These are phyloP conservation scores for Boletus vermiculosoides DNA, from an alignment of 768 basidiomycete species.

Conservation along the genomic window DNA sequence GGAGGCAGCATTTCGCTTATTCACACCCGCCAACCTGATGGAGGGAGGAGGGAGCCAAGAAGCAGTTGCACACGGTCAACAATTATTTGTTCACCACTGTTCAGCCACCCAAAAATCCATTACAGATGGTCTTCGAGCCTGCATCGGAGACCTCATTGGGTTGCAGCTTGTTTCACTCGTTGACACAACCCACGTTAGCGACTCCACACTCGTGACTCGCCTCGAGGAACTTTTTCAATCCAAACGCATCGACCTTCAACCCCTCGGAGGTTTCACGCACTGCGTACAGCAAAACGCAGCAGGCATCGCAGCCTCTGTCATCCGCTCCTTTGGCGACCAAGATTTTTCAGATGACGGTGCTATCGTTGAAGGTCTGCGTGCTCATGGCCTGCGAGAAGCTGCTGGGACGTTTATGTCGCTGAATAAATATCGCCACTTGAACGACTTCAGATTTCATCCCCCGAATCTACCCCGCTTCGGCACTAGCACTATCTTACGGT, in stretches of 20 bases:
- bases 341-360: conserved; percentile 53
- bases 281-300: conserved; percentile 49
- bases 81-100: conserved; percentile 62
- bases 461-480: conserved; percentile 67
- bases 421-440: conserved; percentile 48
- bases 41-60: conserved; percentile 34
- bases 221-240: conserved; percentile 38
- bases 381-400: conserved; percentile 34
- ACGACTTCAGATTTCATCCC: conserved; percentile 51
- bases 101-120: conserved; percentile 49
- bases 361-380: conserved; percentile 47
- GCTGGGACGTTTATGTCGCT: conserved; percentile 49
- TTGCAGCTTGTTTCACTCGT: conserved; percentile 53
- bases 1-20: conserved; percentile 59
- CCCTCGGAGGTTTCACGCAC: conserved; percentile 34
- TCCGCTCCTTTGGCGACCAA: conserved; percentile 67
- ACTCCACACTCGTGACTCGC: conserved; percentile 22
- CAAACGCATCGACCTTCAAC: conserved; percentile 31
- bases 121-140: conserved; percentile 53
- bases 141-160: conserved; percentile 71
- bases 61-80: conserved; percentile 37
- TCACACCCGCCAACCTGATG: conserved; percentile 67
- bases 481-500: conserved; percentile 48
- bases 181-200: conserved; percentile 27
- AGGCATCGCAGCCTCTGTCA: conserved; percentile 53